Conservation (phyloP, 192 early-diverging fungal species). For the Linnemannia schmuckeri region DNA sequence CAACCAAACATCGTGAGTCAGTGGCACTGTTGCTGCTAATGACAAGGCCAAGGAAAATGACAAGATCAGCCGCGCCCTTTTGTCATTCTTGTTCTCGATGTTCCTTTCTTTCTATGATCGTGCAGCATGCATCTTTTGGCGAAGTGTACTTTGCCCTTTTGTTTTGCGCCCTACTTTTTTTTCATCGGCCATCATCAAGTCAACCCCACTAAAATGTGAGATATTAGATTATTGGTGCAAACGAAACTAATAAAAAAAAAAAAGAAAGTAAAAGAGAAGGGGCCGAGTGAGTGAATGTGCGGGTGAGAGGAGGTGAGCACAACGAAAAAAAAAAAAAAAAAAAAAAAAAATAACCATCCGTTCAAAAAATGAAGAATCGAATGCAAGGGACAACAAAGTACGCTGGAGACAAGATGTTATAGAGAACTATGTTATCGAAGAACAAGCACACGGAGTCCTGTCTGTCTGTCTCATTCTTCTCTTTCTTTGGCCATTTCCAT, state of each 20-base stretch:
- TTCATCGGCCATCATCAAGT: background rate
- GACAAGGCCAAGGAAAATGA: too few relatives aligned
- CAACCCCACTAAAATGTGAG: background rate
- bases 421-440: too few relatives aligned
- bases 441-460: too few relatives aligned
- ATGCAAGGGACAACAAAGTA: conserved; percentile 2
- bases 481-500: too few relatives aligned
- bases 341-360: background rate
- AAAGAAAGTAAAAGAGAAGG: background rate
- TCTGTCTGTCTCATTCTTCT: too few relatives aligned
- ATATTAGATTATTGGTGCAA: background rate
- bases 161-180: background rate
- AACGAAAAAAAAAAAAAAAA: background rate
- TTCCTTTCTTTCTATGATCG: too few relatives aligned
- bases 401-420: background rate
- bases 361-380: background rate
- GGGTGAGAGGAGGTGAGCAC: background rate
- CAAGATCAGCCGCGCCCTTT: too few relatives aligned
- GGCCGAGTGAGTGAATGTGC: background rate
- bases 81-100: too few relatives aligned
- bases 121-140: too few relatives aligned
- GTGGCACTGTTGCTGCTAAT: too few relatives aligned
- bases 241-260: background rate
- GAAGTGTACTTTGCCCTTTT: background rate
- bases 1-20: too few relatives aligned